These are phyloP conservation scores for Hymenoscyphus fructigenus DNA, from an alignment of 2,329 filamentous ascomycete genomes.

Conservation along the genomic window DNA sequence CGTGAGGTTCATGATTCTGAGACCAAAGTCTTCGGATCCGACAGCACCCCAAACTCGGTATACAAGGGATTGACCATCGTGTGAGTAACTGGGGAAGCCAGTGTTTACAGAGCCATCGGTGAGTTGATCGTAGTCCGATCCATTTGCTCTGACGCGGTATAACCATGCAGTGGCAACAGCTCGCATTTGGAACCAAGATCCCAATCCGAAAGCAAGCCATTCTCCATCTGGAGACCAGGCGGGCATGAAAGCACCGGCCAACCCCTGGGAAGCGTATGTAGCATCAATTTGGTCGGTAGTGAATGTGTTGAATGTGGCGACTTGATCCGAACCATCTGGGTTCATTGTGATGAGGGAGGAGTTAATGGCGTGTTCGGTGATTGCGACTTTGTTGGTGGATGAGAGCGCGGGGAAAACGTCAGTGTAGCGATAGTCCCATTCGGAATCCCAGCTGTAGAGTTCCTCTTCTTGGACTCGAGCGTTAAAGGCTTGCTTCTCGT, in stretches of 20 bases:
- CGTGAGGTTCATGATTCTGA: constrained; percentile 39
- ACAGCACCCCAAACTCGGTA: constrained; percentile 38
- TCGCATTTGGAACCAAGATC: constrained; percentile 42
- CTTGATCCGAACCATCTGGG: constrained; percentile 32
- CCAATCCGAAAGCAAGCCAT: constrained; percentile 42
- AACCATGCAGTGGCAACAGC: constrained; percentile 22
- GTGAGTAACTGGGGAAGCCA: constrained; percentile 43
- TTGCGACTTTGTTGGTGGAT: constrained; percentile 31
- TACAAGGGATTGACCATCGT: constrained; percentile 39
- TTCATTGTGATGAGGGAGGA: constrained; percentile 39
- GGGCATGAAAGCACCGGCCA: constrained; percentile 24
- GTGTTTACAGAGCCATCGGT: constrained; percentile 40
- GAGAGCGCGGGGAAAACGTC: constrained; percentile 41
- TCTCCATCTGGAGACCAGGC: constrained; percentile 41
- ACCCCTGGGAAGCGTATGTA: constrained; percentile 28
- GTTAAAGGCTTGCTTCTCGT: constrained; percentile 33
- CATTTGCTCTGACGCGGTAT: constrained; percentile 22
- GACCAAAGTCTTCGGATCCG: constrained; percentile 18
- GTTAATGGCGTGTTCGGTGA: constrained; percentile 41
- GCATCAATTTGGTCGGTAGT: constrained; percentile 25
- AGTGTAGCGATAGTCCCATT: constrained; percentile 45
- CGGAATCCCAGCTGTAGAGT: constrained; percentile 41
- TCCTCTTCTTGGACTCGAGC: constrained; percentile 38
- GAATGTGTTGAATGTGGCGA: constrained; percentile 32
- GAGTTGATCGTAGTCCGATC: constrained; percentile 33